A percentile compares a stretch with the other conserved stretches of the same genome.
Conservation (phyloP, 1,284 basidiomycete genomes). For the Chalciporus sp. region DNA sequence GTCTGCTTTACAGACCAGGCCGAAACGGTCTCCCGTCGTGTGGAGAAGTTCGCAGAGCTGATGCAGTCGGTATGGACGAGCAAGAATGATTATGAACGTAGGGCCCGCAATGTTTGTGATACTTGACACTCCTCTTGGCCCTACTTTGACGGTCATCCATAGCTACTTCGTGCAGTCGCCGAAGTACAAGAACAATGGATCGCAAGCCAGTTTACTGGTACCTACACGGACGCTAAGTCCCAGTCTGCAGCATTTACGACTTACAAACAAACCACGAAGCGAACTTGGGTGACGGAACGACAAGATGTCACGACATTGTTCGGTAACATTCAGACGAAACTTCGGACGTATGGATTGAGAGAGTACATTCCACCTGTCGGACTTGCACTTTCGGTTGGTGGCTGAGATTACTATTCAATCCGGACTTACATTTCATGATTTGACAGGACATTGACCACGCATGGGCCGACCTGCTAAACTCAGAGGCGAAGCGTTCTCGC, state of each 20-base stretch:
- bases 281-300: constrained; percentile 87
- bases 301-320: constrained; percentile 89
- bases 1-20: constrained; percentile 74
- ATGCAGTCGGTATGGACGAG: constrained; percentile 89
- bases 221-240: constrained; percentile 82
- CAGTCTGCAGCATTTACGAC: constrained; percentile 74
- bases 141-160: constrained; percentile 13
- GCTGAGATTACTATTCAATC: neutral
- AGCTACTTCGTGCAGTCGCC: constrained; percentile 69
- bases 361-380: constrained; percentile 83
- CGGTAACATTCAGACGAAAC: constrained; percentile 93
- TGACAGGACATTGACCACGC: constrained; percentile 73
- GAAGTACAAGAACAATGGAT: constrained; percentile 70
- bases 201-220: constrained; percentile 62
- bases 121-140: constrained; percentile 1
- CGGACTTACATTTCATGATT: constrained; percentile 13
- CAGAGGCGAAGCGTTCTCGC: constrained; percentile 80
- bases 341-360: constrained; percentile 86
- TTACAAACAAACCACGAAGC: constrained; percentile 88
- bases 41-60: constrained; percentile 95
- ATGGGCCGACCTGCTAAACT: constrained; percentile 75
- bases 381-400: constrained; percentile 58
- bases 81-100: constrained; percentile 92
- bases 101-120: constrained; percentile 65
- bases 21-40: constrained; percentile 90